Evolutionary conservation across 108 stramenopile genomes (phyloP).

Genomic region (Cylindrotheca fusiformis): DNA sequence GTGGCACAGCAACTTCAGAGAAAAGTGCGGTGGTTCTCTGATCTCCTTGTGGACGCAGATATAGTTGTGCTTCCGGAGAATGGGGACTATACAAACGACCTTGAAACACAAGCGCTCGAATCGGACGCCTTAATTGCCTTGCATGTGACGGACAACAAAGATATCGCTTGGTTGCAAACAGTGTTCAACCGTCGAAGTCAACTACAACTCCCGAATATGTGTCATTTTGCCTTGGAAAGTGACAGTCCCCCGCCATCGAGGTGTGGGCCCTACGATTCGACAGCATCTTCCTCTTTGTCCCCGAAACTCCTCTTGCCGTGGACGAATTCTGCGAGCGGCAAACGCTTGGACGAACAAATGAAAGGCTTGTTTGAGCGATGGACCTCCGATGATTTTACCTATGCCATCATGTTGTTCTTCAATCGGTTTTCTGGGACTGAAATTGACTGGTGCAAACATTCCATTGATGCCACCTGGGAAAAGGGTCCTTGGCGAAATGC

Average conservation of each 20-base stretch:
- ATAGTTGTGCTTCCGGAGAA: conserved; percentile 31
- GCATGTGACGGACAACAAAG: conserved; percentile 37
- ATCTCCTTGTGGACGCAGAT: conserved; percentile 38
- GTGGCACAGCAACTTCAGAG: conserved; percentile 54
- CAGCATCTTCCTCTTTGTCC: conserved; percentile 54
- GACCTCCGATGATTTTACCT: conserved; percentile 70
- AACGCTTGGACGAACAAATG: conserved; percentile 64
- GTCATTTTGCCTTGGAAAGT: conserved; percentile 63
- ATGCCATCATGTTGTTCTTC: conserved; percentile 70
- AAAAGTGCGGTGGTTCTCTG: conserved; percentile 61
- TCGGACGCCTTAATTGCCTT: conserved; percentile 58
- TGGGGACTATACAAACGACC: conserved; percentile 19
- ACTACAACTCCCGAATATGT: conserved; percentile 19
- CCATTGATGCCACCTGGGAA: conserved; percentile 87
- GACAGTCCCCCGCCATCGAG: conserved; percentile 33
- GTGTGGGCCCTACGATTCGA: conserved; percentile 56
- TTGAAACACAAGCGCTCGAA: conserved; percentile 22
- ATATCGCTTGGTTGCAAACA: conserved; percentile 33
- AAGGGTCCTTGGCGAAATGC: conserved; percentile 77
- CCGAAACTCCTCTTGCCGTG: conserved; percentile 53
- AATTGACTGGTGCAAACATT: conserved; percentile 51
- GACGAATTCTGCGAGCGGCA: conserved; percentile 56
- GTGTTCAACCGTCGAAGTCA: conserved; percentile 29
- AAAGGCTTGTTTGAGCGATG: conserved; percentile 45
- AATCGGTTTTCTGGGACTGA: conserved; percentile 56